Base-by-base conservation (phyloP, 768 basidiomycete species). In the Amanita exitialis region DNA sequence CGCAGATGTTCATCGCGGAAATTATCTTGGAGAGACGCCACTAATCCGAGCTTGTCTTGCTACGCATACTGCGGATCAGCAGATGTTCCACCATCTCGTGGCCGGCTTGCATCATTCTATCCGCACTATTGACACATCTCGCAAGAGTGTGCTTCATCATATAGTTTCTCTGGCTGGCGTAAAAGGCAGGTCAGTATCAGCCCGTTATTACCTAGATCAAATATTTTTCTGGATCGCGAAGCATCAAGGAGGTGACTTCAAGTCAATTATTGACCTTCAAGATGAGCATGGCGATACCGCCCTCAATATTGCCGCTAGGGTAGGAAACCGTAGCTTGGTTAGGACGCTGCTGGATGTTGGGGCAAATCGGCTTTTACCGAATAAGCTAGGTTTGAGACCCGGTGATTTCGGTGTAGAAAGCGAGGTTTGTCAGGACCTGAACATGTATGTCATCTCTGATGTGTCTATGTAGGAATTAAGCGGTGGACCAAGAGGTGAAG, bases 271-370 rank as follows among this genome's bases (percentile, higher is more conserved):
- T 9, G 91, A 98, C 64, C 69, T 95, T 37, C 90, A 91, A 66
- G 96, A 99, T 61, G 82, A 89, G 57, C 86, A 97, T 63, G 96
- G 95, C 0, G 96, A 99, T 62, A 97, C 95, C 0, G 91, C 91
- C 6, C 65, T 99, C 59, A 96, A 96, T 68, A 89, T 98, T 58
- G 91, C 95, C 12, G 94, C 95, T 0, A 70, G 95, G 51, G 86
- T 98, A 1, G 96, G 96, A 1, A 96, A 92, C 64, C 74, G 86
- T 54, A 83, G 85, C 54, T 64, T 98, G 53, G 92, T 97, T 12
- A 74, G 86, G 59, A 84, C 90, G 3, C 66, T 98, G 57, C 59
- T 99, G 53, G 94, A 96, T 60, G 89, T 92, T 6, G 93, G 92
- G 10, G 96, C 95, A 4, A 95, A 98, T 65, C 80, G 86, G 57